Base-by-base conservation (phyloP, 352 stramenopile species). In the Saprolegnia parasitica region DNA sequence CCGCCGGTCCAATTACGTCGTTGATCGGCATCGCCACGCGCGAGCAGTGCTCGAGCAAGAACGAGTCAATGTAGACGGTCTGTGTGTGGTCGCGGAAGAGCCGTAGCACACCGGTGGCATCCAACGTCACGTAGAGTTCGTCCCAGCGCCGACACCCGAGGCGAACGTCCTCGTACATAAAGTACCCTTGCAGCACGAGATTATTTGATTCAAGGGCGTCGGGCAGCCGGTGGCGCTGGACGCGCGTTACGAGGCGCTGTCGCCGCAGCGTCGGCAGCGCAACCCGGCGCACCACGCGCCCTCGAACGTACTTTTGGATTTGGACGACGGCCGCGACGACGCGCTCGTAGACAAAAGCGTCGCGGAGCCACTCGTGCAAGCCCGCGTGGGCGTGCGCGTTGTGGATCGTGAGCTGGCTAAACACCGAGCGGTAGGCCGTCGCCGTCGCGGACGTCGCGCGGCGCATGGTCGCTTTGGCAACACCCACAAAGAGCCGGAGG, bases 321-420 rank as follows among this genome's bases (percentile, higher is more conserved):
- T 70, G 63, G 46, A 70, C 29, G 21, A 70, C 40, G 4, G 50
- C 45, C 3, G 49, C 29, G 16, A 49, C 45, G 2, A 70, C 63
- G 15, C 40, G 32, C 20, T 70, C 63, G 8, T 62, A 29, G 45
- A 70, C 50, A 16, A 70, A 57, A 8, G 49, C 21, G 32, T 70
- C 63, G 21, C 37, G 54, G 54, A 70, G 63, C 63, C 63, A 70
- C 13, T 70, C 63, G 2, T 70, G 45, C 10, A 70, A 23, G 5
- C 50, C 54, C 29, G 62, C 6, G 40, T 26, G 21, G 6, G 32
- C 56, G 18, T 56, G 39, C 6, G 58, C 54, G 21, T 70, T 70
- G 63, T 70, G 63, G n/a, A 70, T 58, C 18, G 63, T 70, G 15
- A 70, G 46, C 50, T 70, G 63, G 37, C 63, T 70, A 24, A 70